Evolutionary conservation across 2,329 filamentous ascomycete genomes (phyloP).

Genomic region (Pyrenophora graminea): DNA sequence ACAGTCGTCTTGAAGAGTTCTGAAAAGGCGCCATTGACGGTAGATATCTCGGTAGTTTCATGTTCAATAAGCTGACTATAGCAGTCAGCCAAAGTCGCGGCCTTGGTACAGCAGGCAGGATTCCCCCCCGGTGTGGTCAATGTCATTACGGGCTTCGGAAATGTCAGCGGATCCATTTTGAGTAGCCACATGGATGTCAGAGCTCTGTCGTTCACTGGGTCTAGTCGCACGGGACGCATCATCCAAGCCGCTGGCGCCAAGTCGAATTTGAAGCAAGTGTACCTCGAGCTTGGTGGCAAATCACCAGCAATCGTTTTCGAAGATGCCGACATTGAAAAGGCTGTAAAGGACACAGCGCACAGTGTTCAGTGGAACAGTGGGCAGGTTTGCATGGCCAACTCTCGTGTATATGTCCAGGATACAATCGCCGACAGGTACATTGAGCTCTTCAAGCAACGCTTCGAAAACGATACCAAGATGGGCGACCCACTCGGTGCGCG

Average conservation of each 20-base stretch:
- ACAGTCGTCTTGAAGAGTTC: slow-evolving; percentile 43
- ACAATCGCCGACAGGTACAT: slow-evolving; percentile 54
- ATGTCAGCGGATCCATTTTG: slow-evolving; percentile 75
- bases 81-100: slow-evolving; percentile 76
- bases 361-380: slow-evolving; percentile 62
- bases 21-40: slow-evolving; percentile 65
- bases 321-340: slow-evolving; percentile 77
- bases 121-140: slow-evolving; percentile 82
- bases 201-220: slow-evolving; percentile 80
- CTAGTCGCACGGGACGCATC: slow-evolving; percentile 84
- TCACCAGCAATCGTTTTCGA: slow-evolving; percentile 83
- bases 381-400: slow-evolving; percentile 65
- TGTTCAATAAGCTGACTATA: slow-evolving; percentile 62
- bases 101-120: slow-evolving; percentile 75
- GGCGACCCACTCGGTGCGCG: slow-evolving; percentile 69
- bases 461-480: slow-evolving; percentile 29
- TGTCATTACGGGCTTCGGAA: slow-evolving; percentile 77
- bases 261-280: slow-evolving; percentile 82
- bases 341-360: slow-evolving; percentile 58
- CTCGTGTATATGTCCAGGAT: slow-evolving; percentile 62
- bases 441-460: slow-evolving; percentile 46
- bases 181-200: slow-evolving; percentile 81
- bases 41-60: slow-evolving; percentile 58
- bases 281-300: slow-evolving; percentile 85
- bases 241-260: slow-evolving; percentile 73